These are phyloP conservation scores for Pythium dissimile DNA, from an alignment of 352 stramenopile species.

Conservation along the genomic window DNA sequence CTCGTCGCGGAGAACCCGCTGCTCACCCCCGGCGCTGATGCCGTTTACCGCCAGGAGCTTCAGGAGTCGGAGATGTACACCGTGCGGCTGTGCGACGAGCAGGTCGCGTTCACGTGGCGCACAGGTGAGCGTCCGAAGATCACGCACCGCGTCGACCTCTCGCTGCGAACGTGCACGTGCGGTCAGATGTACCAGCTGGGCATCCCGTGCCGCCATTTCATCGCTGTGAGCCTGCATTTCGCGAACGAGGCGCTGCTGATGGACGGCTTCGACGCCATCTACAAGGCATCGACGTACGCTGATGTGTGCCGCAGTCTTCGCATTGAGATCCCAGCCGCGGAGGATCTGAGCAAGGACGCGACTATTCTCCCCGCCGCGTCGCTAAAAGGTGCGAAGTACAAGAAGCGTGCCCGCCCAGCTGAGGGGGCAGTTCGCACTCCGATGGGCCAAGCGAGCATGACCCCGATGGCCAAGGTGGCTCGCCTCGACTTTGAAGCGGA, in stretches of 20 bases:
- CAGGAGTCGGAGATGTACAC: slow-evolving; percentile 53
- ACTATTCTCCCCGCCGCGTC: slow-evolving; percentile 51
- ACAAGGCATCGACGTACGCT: slow-evolving; percentile 60
- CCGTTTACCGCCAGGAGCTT: slow-evolving; percentile 61
- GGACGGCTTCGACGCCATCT: slow-evolving; percentile 65
- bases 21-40: slow-evolving; percentile 60
- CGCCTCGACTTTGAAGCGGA: slow-evolving; percentile 62
- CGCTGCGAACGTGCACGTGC: slow-evolving; percentile 61
- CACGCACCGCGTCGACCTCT: slow-evolving; percentile 60
- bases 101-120: slow-evolving; percentile 71
- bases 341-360: slow-evolving; percentile 68
- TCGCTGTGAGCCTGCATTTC: slow-evolving; percentile 63
- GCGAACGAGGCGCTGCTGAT: slow-evolving; percentile 50
- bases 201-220: slow-evolving; percentile 75
- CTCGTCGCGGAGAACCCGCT: slow-evolving; percentile 37
- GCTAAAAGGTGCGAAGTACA: slow-evolving; percentile 49
- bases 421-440: background rate
- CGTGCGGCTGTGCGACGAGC: slow-evolving; percentile 61
- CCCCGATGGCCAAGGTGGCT: slow-evolving; percentile 37
- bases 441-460: slow-evolving; percentile 7
- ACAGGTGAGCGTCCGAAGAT: slow-evolving; percentile 64
- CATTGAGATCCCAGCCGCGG: slow-evolving; percentile 72
- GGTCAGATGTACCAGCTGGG: slow-evolving; percentile 67
- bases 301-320: slow-evolving; percentile 57
- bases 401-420: slow-evolving; percentile 45